phyloP scores from a whole-genome alignment of 371 early-diverging fungal species.

The Polyrhizophydium stewartii region DNA sequence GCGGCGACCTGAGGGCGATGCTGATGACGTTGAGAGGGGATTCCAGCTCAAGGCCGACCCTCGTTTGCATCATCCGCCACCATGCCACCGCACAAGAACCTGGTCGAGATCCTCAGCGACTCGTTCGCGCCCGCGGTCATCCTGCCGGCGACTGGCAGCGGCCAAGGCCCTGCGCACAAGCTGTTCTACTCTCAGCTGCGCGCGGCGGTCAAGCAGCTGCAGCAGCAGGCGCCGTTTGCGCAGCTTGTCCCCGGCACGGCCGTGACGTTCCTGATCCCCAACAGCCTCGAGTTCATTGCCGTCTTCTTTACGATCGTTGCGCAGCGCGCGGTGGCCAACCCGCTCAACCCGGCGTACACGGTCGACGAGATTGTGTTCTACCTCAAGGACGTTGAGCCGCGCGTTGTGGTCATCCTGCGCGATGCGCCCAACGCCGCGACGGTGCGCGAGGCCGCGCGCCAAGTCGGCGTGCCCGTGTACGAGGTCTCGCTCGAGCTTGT shows the following conservation, averaged over 20 bases:
- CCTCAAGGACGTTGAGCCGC: conserved; percentile 64
- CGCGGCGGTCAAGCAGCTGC: conserved; percentile 4
- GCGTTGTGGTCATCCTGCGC: conserved; percentile 60
- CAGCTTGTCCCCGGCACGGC: conserved; percentile 53
- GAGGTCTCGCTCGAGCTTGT: conserved; percentile 8
- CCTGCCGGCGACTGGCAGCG: conserved; percentile 6
- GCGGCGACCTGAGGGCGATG: no score
- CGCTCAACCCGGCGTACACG: conserved; percentile 73
- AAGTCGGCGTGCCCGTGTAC: conserved; percentile 3
- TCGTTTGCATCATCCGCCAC: no score
- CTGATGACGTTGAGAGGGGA: no score
- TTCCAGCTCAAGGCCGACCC: no score
- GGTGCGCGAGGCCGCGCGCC: neutral
- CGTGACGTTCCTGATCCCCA: conserved; percentile 66
- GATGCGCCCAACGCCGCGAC: conserved; percentile 32
- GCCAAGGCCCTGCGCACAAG: conserved; percentile 7
- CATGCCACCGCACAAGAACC: conserved; percentile 8
- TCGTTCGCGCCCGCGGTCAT: conserved; percentile 24
- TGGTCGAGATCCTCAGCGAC: conserved; percentile 22
- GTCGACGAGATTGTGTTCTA: conserved; percentile 75
- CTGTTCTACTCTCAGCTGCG: conserved; percentile 25
- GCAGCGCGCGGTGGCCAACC: conserved; percentile 65
- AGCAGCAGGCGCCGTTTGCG: conserved; percentile 15
- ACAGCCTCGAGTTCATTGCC: conserved; percentile 63
- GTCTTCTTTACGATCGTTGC: conserved; percentile 66